These are phyloP conservation scores for Ophiocordyceps camponoti-floridani DNA, from an alignment of 2,329 filamentous ascomycete species.

Conservation along the genomic window DNA sequence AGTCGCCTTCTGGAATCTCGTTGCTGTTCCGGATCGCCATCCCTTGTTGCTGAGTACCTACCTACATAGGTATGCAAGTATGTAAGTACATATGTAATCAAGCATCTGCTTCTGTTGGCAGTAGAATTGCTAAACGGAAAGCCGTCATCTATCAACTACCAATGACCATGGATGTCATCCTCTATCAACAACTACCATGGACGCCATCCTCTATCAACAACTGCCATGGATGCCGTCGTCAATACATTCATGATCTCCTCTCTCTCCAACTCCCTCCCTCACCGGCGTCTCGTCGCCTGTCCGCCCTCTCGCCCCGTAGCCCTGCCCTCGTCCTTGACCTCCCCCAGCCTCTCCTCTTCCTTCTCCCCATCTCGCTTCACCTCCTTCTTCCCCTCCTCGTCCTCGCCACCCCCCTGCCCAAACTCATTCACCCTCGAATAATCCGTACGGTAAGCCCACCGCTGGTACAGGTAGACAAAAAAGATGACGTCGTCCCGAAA, in stretches of 20 bases:
- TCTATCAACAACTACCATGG: too few relatives aligned
- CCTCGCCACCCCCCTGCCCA: slow-evolving; percentile 91
- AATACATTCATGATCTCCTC: background rate
- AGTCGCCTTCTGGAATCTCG: background rate
- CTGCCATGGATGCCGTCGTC: background rate
- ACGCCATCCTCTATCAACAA: background rate
- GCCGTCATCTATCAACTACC: too few relatives aligned
- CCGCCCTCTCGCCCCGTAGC: slow-evolving; percentile 31
- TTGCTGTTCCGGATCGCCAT: too few relatives aligned
- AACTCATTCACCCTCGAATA: slow-evolving; percentile 93
- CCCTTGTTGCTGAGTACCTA: too few relatives aligned
- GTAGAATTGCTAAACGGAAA: too few relatives aligned
- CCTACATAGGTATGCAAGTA: too few relatives aligned
- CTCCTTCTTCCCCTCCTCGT: slow-evolving; percentile 23
- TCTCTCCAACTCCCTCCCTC: slow-evolving; percentile 3
- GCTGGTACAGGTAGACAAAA: slow-evolving; percentile 93
- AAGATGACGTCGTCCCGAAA: slow-evolving; percentile 94
- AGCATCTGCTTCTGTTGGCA: too few relatives aligned
- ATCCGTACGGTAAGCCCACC: slow-evolving; percentile 82
- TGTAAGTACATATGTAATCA: too few relatives aligned
- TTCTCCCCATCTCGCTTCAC: slow-evolving; percentile 21
- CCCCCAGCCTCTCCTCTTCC: slow-evolving; percentile 18
- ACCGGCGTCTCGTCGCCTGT: slow-evolving; percentile 24
- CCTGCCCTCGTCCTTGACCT: slow-evolving; percentile 21
- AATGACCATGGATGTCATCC: too few relatives aligned